Evolutionary conservation across 176 grass and related monocot species (phyloP).

Genomic region (Triticum aestivum): IWGSC_CS_RefSeq_v2.1 NC_057794.1:580424029-580424528

Average conservation of each 20-base stretch:
- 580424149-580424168: background rate
- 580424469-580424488: conserved; percentile 65
- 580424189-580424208: conserved; percentile 70
- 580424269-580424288: conserved; percentile 91
- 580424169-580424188: background rate
- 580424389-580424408: background rate
- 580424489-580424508: background rate
- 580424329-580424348: background rate
- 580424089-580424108: background rate
- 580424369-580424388: background rate
- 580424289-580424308: conserved; percentile 54
- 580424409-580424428: conserved; percentile 77
- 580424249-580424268: conserved; percentile 79
- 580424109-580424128: background rate
- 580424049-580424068: background rate
- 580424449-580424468: conserved; percentile 59
- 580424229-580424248: conserved; percentile 80
- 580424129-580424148: background rate
- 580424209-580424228: conserved; percentile 91
- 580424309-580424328: background rate
- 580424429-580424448: conserved; percentile 95
- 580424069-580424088: background rate
- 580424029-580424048: background rate
- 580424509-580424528: background rate
- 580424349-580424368: background rate